A percentile compares a stretch with the other conserved stretches of the same genome.
phyloP scores from a whole-genome alignment of 208 protist species.

The Trypanosomatidae sp. region DNA sequence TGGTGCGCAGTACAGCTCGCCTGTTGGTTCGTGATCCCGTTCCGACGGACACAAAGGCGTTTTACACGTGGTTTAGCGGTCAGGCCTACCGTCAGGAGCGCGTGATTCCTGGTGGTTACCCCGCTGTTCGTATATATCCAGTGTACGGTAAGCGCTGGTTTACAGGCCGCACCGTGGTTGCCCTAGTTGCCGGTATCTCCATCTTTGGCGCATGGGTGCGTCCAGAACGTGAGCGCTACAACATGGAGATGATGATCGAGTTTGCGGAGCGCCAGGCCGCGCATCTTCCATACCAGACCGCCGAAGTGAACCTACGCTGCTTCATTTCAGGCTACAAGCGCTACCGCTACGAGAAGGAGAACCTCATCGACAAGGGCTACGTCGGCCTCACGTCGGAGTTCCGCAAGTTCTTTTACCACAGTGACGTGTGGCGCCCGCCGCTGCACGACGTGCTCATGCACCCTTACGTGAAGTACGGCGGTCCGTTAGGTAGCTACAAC shows the following conservation, averaged over 20 bases:
- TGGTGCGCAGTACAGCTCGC: slow-evolving; percentile 52
- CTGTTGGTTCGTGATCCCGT: slow-evolving; percentile 86
- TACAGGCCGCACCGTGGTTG: slow-evolving; percentile 85
- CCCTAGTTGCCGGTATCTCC: slow-evolving; percentile 77
- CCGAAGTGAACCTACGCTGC: slow-evolving; percentile 80
- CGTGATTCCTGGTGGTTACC: slow-evolving; percentile 85
- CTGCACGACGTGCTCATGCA: slow-evolving; percentile 90
- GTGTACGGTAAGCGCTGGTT: slow-evolving; percentile 92
- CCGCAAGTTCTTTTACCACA: slow-evolving; percentile 93
- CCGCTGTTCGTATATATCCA: slow-evolving; percentile 85
- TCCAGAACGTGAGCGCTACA: slow-evolving; percentile 89
- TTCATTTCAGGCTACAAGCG: slow-evolving; percentile 85
- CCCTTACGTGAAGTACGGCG: slow-evolving; percentile 83
- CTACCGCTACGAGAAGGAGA: slow-evolving; percentile 88
- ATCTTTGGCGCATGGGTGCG: slow-evolving; percentile 86
- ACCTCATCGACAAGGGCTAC: slow-evolving; percentile 89
- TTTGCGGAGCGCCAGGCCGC: slow-evolving; percentile 81
- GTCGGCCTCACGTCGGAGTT: slow-evolving; percentile 89
- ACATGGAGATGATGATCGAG: slow-evolving; percentile 90
- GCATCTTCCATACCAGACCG: slow-evolving; percentile 89
- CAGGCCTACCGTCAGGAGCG: slow-evolving; percentile 91
- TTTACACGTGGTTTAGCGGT: slow-evolving; percentile 90
- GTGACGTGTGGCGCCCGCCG: slow-evolving; percentile 87
- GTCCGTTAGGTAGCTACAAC: slow-evolving; percentile 86
- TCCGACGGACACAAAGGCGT: slow-evolving; percentile 85